Base-by-base conservation (phyloP, 805 yeast genomes). In the Sugiyamaella lignohabitans region DNA sequence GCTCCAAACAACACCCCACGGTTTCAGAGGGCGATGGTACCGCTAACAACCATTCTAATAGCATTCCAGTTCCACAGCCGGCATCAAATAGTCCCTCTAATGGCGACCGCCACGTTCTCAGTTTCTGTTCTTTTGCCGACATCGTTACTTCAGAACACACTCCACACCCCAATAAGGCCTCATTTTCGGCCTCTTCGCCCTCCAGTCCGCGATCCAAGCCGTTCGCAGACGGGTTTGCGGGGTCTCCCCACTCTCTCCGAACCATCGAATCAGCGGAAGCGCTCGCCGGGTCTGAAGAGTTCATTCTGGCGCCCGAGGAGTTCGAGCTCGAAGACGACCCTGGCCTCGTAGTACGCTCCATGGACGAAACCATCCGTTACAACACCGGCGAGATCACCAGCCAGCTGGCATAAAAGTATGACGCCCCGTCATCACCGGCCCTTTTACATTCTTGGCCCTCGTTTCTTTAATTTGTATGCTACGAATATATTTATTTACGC, bases 81-180 rank as follows among this genome's bases (percentile, higher is more conserved):
- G 19, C 36, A 11, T 21, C 41, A 19, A 23, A 14, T 39, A 38
- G 32, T 29, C 39, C 27, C 4, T 41, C 40, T 11, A 14, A 19
- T 6, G 35, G 30, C 30, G 39, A 39, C 14, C 24, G 45, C 36
- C 24, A 49, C 29, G 55, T 58, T 3, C 53, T 74, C 36, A 67
- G 70, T 34, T 85, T 85, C 60, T 82, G 79, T 59, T 81, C 88
- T 2, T 86, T 83, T 62, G 94, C 91, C 2, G 95, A 86, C 56
- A 75, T 86, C 76, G 73, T 84, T 50, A 76, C 71, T 53, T 79
- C 77, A 55, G 91, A 83, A 23, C n/a, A 38, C 8, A 38, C n/a
- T 11, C 27, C 43, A 10, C 16, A 30, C 24, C 17, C 36, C 14
- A 16, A 16, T n/a, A 62, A 27, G 22, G 36, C 57, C 55, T 52